These are phyloP conservation scores for Penicillium paxilli DNA, from an alignment of 495 filamentous ascomycete species.

Conservation along the genomic window DNA sequence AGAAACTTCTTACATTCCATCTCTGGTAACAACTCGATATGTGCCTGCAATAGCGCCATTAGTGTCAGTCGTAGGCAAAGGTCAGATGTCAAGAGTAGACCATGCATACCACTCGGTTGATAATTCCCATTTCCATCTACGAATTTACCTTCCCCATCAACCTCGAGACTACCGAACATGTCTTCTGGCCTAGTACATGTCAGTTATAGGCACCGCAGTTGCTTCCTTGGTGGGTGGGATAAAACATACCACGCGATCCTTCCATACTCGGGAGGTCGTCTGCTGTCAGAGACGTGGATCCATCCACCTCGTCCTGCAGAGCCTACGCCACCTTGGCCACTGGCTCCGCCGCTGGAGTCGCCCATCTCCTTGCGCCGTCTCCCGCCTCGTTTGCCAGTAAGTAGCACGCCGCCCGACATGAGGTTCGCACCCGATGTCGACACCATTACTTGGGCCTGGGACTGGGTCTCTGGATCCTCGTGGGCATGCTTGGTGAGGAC, in stretches of 20 bases:
- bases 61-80: background rate
- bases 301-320: conserved; percentile 83
- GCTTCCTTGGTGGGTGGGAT: background rate
- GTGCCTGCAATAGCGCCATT: conserved; percentile 34
- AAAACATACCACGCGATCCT: conserved; percentile 68
- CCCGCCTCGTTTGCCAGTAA: conserved; percentile 43
- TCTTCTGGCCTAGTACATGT: conserved; percentile 64
- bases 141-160: conserved; percentile 75
- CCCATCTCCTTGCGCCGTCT: conserved; percentile 42
- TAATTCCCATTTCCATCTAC: conserved; percentile 58
- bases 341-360: conserved; percentile 73
- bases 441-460: conserved; percentile 77
- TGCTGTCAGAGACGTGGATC: conserved; percentile 81
- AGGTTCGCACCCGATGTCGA: conserved; percentile 73
- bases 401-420: conserved; percentile 64
- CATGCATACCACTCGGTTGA: conserved; percentile 54
- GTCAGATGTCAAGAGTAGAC: background rate
- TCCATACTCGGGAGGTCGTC: conserved; percentile 87
- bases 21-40: conserved; percentile 57
- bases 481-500: conserved; percentile 69
- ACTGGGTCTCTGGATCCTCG: conserved; percentile 68
- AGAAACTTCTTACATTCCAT: conserved; percentile 56
- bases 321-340: conserved; percentile 78
- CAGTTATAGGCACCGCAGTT: conserved; percentile 3
- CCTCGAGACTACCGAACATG: conserved; percentile 90